Evolutionary conservation across 2,329 filamentous ascomycete species (phyloP), one percentile per base, ranked within the genome.

Genomic region (Emergomyces orientalis): DNA sequence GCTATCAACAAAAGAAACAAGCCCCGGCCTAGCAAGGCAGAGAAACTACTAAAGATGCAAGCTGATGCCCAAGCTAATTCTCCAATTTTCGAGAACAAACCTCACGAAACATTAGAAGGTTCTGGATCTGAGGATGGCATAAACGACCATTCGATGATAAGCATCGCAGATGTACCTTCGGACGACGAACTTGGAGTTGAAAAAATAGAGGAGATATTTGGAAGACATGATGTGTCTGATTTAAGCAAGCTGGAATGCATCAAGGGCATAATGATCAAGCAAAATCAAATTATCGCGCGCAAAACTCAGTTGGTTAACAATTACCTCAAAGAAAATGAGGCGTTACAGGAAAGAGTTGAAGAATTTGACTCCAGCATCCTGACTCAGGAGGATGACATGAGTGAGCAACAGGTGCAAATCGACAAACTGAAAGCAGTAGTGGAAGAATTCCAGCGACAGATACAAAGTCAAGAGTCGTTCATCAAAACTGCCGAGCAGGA

Each of bases 401-500:
- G 5, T 17, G 49, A 52, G 17, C 59, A 34, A 17, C n/a, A 52
- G 14, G 22, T 0, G 14, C 25, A 60, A 52, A 32, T 60, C 32
- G 25, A 5, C n/a, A n/a, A 45, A 22, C 22, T 61, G 7, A 54
- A 34, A 32, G 5, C 2, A 51, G 22, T 4, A 19, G 27, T 55
- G 51, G 37, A 45, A 8, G 39, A 45, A 13, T 41, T 22, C 8
- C 32, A 32, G 22, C 49, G 41, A 13, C 14, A 34, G 60, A 14
- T 61, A n/a, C 19, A 22, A 34, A 56, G 9, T 9, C n/a, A 47
- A 47, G 60, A 61, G 22, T 45, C n/a, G 17, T 45, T 41, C 19
- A 51, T 59, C 25, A 30, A 59, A 52, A 54, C 34, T 37, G 55
- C 61, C 9, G 45, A 60, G n/a, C 32, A 63, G 43, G 43, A 54